These are phyloP conservation scores for Stevia rebaudiana DNA, from an alignment of 140 eudicot genomes.

Conservation along the genomic window DNA sequence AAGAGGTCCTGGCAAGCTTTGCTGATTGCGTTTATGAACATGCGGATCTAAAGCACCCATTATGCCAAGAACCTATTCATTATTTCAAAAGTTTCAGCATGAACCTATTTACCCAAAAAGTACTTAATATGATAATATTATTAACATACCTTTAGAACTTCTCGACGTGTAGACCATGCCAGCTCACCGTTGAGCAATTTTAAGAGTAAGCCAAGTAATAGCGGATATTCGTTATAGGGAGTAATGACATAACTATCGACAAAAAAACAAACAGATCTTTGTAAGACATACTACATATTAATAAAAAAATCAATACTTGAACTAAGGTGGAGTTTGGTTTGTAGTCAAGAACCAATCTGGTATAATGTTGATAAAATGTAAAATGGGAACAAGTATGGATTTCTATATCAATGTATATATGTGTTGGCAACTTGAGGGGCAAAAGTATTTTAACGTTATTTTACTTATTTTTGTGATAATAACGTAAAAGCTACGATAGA, in stretches of 20 bases:
- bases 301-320: neutral
- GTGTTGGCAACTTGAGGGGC: no score
- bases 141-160: conserved; percentile 71
- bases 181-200: conserved; percentile 85
- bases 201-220: conserved; percentile 79
- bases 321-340: neutral
- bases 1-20: conserved; percentile 72
- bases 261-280: conserved; percentile 19
- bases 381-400: neutral
- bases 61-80: conserved; percentile 81
- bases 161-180: conserved; percentile 96
- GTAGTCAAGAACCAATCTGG: neutral
- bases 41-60: conserved; percentile 99
- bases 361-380: neutral
- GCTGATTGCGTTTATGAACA: conserved; percentile 83
- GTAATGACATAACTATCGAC: conserved; percentile 71
- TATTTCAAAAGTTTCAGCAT: conserved; percentile 13
- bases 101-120: neutral
- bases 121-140: neutral
- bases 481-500: no score
- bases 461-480: no score
- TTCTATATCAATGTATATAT: neutral
- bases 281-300: conserved; percentile 10
- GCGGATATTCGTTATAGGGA: conserved; percentile 85
- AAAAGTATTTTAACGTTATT: no score